These are phyloP conservation scores for Cytospora piceae DNA, from an alignment of 2,329 filamentous ascomycete species.

Conservation along the genomic window DNA sequence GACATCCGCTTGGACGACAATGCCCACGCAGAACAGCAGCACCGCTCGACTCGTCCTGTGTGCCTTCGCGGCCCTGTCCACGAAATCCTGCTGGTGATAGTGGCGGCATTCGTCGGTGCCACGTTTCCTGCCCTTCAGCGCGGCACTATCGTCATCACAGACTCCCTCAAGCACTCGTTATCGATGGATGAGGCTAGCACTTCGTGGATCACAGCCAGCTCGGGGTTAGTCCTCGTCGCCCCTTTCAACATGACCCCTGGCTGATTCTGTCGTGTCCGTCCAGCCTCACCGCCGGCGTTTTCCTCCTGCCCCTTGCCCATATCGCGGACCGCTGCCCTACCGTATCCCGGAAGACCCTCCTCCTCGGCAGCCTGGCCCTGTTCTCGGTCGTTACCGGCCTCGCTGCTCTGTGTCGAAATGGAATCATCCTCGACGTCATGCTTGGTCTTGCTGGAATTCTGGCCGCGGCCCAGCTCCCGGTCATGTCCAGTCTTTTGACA, in stretches of 20 bases:
- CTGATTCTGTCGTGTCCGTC: neutral
- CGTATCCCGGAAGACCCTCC: constrained; percentile 37
- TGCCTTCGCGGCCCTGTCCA: constrained; percentile 8
- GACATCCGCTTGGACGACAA: constrained; percentile 16
- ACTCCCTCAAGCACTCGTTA: constrained; percentile 17
- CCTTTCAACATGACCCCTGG: no score
- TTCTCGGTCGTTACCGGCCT: constrained; percentile 38
- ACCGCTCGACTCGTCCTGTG: neutral
- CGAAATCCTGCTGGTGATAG: constrained; percentile 10
- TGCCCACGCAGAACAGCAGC: neutral
- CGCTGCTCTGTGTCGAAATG: constrained; percentile 36
- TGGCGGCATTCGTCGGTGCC: constrained; percentile 11
- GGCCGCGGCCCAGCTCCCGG: constrained; percentile 40
- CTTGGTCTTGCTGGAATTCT: constrained; percentile 39
- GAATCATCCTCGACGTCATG: constrained; percentile 39
- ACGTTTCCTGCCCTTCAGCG: constrained; percentile 12
- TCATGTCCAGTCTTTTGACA: constrained; percentile 40
- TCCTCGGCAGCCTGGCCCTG: constrained; percentile 36
- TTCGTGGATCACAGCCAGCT: constrained; percentile 13
- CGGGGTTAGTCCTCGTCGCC: neutral
- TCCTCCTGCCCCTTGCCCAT: constrained; percentile 11
- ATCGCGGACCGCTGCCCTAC: constrained; percentile 4
- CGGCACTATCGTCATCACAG: constrained; percentile 14
- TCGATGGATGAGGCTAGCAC: constrained; percentile 1
- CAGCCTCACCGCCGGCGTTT: constrained; percentile 13